Base-by-base conservation (phyloP, 345 rosid species). In the Nasturtium officinale region DNA sequence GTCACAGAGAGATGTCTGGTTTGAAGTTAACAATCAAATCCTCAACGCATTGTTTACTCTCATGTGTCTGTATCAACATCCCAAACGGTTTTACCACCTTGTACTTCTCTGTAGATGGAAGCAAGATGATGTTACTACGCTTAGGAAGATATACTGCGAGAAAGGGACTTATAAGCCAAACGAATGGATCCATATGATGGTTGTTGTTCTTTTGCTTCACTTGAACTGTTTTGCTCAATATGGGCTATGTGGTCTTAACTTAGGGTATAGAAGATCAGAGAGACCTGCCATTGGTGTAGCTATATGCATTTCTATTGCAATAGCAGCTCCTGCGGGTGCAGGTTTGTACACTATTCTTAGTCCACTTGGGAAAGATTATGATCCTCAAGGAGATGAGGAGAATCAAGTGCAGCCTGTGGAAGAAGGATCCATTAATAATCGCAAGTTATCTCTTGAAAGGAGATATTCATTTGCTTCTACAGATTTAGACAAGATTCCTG, bases 11-110 rank as follows among this genome's bases (percentile, higher is more conserved):
- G 78, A 89, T 67, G 82, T 76, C 47, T 94, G 98, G 98, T 91
- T 89, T 77, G 97, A 94, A 78, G 96, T 91, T 35, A 94, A 94
- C 80, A 91, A 94, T 66, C 98, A 94, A 74, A 91, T 94, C 72
- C 96, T 94, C 62, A 94, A 91, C 9, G 99, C 96, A 0, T 72
- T 91, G 67, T 94, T 91, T 72, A 91, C 99, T 67, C 90, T 91
- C 3, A 91, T 94, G 93, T 94, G 97, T 77, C 56, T 94, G 54
- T 91, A 94, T 72, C 89, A 91, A 26, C 99, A 94, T 28, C 99
- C 99, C 2, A 88, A 91, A 82, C 86, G 96, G 46, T 75, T 88
- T 69, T 79, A 94, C 76, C 95, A 94, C 67, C 87, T 94, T 1
- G 85, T 84, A 21, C 95, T 94, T 69, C 87, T 94, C 9, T 85